Evolutionary conservation across 2,329 filamentous ascomycete species (phyloP), one percentile per base, ranked within the genome.

Genomic region (Exophiala lecanii-corni): DNA sequence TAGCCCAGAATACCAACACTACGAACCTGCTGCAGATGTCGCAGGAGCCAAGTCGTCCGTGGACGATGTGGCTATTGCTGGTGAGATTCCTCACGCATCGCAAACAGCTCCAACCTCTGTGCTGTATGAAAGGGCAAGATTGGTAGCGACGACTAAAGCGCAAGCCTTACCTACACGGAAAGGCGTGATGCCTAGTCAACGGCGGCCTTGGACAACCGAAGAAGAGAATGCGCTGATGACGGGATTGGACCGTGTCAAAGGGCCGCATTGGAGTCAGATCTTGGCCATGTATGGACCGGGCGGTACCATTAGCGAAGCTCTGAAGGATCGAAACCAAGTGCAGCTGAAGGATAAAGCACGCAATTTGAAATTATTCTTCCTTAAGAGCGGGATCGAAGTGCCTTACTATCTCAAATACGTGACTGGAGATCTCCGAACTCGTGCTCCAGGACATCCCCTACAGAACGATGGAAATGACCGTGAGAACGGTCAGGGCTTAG

Each of bases 221-320:
- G 89, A 95, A 64, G 89, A 95, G 60, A 88, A 89, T 62, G 88
- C 89, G 0, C 72, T 95, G 13, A 91, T 95, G 83, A 79, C 84
- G 36, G 89, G 89, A 1, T 76, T 95, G 3, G 89, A 94, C 58
- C 80, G 84, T 61, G 89, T 95, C 35, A 89, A 89, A 60, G 89
- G 89, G 0, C 89, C 89, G 13, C 88, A 95, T 58, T 95, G 89
- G 89, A 91, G 86, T 55, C 88, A 94, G 60, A 95, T 95, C 35
- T 71, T 95, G 9, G 82, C 82, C 2, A 75, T 94, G 31, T 94
- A 91, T 60, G 89, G 89, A 1, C 76, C 79, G 0, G 84, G 83
- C 31, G 89, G 89, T 4, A 84, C 82, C 0, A 78, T 91, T 17
- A 89, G 81, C 35, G 84, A 91, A 55, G 84, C 91, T 17, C 73